A percentile compares a stretch with the other conserved stretches of the same genome.
phyloP scores from a whole-genome alignment of 257 asterid species.

The Solanum etuberosum region DNA sequence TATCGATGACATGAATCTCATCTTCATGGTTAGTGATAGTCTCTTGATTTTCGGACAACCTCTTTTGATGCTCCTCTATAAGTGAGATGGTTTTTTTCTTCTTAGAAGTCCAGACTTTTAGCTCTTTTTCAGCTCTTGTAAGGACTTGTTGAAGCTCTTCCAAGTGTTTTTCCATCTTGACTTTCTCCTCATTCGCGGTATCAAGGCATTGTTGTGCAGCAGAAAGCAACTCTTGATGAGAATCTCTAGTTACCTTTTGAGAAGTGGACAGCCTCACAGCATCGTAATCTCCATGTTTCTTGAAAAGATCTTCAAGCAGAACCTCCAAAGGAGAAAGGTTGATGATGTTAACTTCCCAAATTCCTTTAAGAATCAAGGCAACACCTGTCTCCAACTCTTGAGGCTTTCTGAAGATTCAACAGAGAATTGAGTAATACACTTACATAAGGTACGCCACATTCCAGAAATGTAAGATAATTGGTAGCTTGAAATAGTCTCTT shows the following conservation, averaged over 20 bases:
- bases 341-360: not conserved
- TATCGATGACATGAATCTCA: not conserved
- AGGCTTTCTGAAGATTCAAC: not conserved
- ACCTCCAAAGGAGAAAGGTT: not conserved
- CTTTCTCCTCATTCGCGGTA: too few species aligned
- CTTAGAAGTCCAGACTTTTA: not conserved
- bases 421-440: not conserved
- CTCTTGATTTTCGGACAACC: not conserved
- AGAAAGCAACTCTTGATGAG: too few species aligned
- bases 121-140: too few species aligned
- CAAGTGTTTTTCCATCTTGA: too few species aligned
- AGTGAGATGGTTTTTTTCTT: not conserved
- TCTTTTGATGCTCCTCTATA: not conserved
- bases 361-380: not conserved
- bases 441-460: not conserved
- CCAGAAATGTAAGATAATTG: not conserved
- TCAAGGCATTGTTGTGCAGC: too few species aligned
- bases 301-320: too few species aligned
- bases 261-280: not conserved
- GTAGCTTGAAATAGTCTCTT: not conserved
- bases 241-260: too few species aligned
- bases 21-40: not conserved
- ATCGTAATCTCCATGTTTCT: not conserved
- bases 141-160: too few species aligned
- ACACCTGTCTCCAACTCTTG: not conserved